Evolutionary conservation across 2,329 filamentous ascomycete genomes (phyloP).

Genomic region (Pestalotiopsis sp.): DNA sequence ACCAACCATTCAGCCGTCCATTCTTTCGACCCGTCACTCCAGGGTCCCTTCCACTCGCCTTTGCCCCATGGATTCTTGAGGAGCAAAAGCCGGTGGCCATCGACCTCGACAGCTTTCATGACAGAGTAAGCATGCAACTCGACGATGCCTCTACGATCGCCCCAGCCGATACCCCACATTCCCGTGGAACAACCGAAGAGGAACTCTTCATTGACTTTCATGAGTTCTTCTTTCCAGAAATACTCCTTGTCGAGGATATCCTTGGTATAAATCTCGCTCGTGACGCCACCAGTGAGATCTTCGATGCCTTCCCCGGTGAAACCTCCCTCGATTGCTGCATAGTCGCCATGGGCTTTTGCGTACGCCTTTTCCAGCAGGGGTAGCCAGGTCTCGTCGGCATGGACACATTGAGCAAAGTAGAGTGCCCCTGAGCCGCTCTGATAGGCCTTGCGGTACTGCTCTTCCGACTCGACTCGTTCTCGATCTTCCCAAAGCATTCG

Average conservation of each 20-base stretch:
- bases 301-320: constrained; percentile 58
- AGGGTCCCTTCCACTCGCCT: constrained; percentile 78
- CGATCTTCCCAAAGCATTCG: constrained; percentile 48
- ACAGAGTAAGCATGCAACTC: constrained; percentile 64
- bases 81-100: constrained; percentile 64
- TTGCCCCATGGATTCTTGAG: constrained; percentile 80
- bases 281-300: constrained; percentile 54
- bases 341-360: constrained; percentile 77
- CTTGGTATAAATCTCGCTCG: constrained; percentile 54
- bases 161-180: constrained; percentile 45
- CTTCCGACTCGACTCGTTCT: constrained; percentile 52
- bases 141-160: constrained; percentile 57
- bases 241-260: constrained; percentile 66
- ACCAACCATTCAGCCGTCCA: constrained; percentile 82
- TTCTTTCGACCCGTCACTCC: constrained; percentile 81
- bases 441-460: constrained; percentile 63
- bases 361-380: constrained; percentile 75
- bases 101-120: constrained; percentile 58
- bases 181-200: constrained; percentile 64
- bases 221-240: constrained; percentile 74
- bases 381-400: constrained; percentile 73
- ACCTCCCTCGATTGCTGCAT: constrained; percentile 66
- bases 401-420: constrained; percentile 70
- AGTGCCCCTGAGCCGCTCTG: constrained; percentile 70
- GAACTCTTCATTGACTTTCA: constrained; percentile 78